These are phyloP conservation scores for Alternaria sp. DNA, from an alignment of 2,329 filamentous ascomycete species.

Conservation along the genomic window DNA sequence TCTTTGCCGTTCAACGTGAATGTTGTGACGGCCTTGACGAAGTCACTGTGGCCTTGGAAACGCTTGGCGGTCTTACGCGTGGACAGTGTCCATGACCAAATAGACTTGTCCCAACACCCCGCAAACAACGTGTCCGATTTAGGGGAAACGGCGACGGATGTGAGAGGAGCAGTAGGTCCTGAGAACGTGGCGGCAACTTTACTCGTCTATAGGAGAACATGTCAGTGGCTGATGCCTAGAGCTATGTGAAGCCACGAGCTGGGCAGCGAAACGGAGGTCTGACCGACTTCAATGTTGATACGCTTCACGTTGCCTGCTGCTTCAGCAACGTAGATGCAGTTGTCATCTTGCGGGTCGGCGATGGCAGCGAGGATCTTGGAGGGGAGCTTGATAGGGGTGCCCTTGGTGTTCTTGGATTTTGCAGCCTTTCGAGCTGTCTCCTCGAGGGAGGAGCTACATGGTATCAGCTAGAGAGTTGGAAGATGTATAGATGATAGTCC, in stretches of 20 bases:
- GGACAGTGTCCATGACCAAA: conserved; percentile 80
- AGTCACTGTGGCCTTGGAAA: conserved; percentile 84
- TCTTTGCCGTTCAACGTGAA: conserved; percentile 68
- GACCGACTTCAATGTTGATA: conserved; percentile 77
- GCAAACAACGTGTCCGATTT: conserved; percentile 71
- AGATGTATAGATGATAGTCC: conserved; percentile 39
- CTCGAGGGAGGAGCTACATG: conserved; percentile 57
- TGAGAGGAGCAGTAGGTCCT: conserved; percentile 79
- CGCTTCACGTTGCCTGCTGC: conserved; percentile 82
- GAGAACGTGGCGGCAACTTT: conserved; percentile 64
- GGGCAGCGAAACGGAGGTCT: conserved; percentile 35
- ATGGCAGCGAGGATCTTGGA: conserved; percentile 85
- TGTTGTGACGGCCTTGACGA: conserved; percentile 82
- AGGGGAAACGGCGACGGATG: conserved; percentile 44
- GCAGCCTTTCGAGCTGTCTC: conserved; percentile 70
- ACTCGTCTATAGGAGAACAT: conserved; percentile 28
- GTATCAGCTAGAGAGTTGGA: conserved; percentile 24
- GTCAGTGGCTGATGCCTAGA: conserved; percentile 21
- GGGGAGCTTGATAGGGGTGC: conserved; percentile 78
- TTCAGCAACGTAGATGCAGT: conserved; percentile 80
- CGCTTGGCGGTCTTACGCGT: conserved; percentile 56
- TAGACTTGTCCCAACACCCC: conserved; percentile 91
- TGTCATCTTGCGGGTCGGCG: conserved; percentile 69
- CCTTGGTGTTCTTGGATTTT: conserved; percentile 82
- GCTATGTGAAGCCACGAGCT: conserved; percentile 2